Base-by-base conservation (phyloP, 2,329 filamentous ascomycete genomes). In the Rhinocladiella mackenziei region DNA sequence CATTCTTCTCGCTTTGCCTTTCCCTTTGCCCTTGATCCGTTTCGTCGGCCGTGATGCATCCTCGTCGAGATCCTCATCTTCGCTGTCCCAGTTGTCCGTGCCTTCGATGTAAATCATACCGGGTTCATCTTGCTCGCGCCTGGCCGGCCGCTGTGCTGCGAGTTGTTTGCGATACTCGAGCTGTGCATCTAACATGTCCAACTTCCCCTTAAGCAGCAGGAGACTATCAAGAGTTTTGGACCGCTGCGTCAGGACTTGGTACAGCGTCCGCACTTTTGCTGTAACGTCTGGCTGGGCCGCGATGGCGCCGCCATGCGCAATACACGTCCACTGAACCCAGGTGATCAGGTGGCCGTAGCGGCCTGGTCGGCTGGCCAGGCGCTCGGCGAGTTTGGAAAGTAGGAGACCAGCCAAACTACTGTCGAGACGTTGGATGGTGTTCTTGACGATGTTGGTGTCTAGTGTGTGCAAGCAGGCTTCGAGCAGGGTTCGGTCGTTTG, bases 251-350 rank as follows among this genome's bases (percentile, higher is more conserved):
- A 97, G 78, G 13, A 97, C 91, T 61, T 85, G 84, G 65, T 91
- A 86, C 42, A 98, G 74, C 29, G 84, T 82, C 35, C 78, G 75
- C 48, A 98, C 77, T 61, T 83, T 83, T 60, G 83, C 81, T 56
- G 92, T 76, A 26, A 95, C 75, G 53, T 89, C 84, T n/a, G 86
- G 81, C 63, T 94, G 87, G 22, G 84, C 84, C 8, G 89, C 87
- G 38, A 98, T 74, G 40, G 89, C 89, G 54, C 91, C 92, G 55
- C 92, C 92, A 62, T 98, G 92, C 1, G 86, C 83, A 23, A 96
- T 81, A 42, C 96, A 78, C 1, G 88, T 91, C 87, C 89, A 95
- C 67, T 96, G 89, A 31, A 97, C 85, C 89, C 92, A 98, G 11
- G 85, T 80, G 77, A 96, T 89, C 22, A 98, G 78, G 60, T 83